Evolutionary conservation across 73 alveolate species (phyloP).

Genomic region (Stentor coeruleus): DNA sequence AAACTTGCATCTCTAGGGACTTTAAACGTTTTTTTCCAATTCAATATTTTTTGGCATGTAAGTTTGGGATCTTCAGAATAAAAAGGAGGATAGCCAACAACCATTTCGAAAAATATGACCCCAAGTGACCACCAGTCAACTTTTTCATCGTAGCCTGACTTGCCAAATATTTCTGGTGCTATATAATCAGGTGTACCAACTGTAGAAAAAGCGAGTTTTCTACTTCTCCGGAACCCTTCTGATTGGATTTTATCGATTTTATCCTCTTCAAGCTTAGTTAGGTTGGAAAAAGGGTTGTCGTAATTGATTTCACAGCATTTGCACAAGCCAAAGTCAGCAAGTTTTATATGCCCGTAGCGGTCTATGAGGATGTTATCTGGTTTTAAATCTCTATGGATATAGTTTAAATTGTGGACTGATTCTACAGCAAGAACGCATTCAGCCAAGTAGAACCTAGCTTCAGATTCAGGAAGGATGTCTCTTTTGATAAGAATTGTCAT

Average conservation of each 20-base stretch:
- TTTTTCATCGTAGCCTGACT: slow-evolving; percentile 26
- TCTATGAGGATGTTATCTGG: slow-evolving; percentile 58
- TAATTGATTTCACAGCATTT: slow-evolving; percentile 46
- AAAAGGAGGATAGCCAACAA: slow-evolving; percentile 24
- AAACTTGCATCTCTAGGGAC: slow-evolving; percentile 45
- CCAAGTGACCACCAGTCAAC: slow-evolving; percentile 22
- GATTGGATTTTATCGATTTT: too few relatives aligned
- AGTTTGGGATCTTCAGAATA: slow-evolving; percentile 32
- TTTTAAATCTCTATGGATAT: slow-evolving; percentile 55
- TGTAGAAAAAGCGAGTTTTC: slow-evolving; percentile 48
- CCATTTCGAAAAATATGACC: slow-evolving; percentile 13
- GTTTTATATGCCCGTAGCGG: slow-evolving; percentile 56
- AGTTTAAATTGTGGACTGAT: slow-evolving; percentile 54
- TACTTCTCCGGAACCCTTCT: too few relatives aligned
- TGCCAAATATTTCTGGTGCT: slow-evolving; percentile 56
- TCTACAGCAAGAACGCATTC: slow-evolving; percentile 57
- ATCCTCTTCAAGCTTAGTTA: too few relatives aligned
- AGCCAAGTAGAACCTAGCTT: slow-evolving; percentile 58
- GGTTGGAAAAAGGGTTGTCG: too few relatives aligned
- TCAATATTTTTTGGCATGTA: slow-evolving; percentile 50
- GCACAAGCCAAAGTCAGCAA: slow-evolving; percentile 52
- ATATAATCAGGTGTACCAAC: slow-evolving; percentile 64
- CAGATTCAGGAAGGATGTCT: slow-evolving; percentile 56
- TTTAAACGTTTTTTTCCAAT: slow-evolving; percentile 56
- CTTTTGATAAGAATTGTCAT: slow-evolving; percentile 60